phyloP scores from a whole-genome alignment of 208 protist genomes.

The Naegleria lovaniensis region DNA sequence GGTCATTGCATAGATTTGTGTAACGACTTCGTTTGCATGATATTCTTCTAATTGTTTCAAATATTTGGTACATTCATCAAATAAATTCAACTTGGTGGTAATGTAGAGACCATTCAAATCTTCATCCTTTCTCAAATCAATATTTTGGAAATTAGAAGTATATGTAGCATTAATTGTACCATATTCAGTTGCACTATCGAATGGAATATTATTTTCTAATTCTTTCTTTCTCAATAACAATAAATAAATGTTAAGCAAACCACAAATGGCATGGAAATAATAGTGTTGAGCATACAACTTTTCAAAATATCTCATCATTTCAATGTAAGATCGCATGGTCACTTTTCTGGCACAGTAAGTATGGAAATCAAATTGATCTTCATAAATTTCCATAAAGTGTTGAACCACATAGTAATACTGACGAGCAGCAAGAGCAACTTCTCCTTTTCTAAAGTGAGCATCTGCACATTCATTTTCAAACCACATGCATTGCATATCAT shows the following conservation, averaged over 20 bases:
- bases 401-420: background rate
- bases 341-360: background rate
- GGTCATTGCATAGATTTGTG: background rate
- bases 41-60: conserved; percentile 5
- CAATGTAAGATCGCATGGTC: background rate
- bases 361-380: conserved; percentile 30
- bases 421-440: background rate
- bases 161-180: background rate
- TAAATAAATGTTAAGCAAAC: background rate
- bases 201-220: background rate
- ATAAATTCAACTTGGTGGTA: background rate
- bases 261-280: background rate
- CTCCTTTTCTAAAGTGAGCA: conserved; percentile 31
- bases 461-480: conserved; percentile 83
- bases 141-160: background rate
- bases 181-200: background rate
- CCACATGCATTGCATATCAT: conserved; percentile 93
- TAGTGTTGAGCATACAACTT: background rate
- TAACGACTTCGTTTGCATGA: background rate
- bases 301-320: background rate
- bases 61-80: background rate
- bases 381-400: conserved; percentile 5
- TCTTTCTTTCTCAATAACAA: background rate
- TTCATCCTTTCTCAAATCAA: background rate
- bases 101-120: background rate